Evolutionary conservation across 225 moss, liverwort and hornwort species (phyloP).

Genomic region (Rhytidiadelphus loreus): DNA sequence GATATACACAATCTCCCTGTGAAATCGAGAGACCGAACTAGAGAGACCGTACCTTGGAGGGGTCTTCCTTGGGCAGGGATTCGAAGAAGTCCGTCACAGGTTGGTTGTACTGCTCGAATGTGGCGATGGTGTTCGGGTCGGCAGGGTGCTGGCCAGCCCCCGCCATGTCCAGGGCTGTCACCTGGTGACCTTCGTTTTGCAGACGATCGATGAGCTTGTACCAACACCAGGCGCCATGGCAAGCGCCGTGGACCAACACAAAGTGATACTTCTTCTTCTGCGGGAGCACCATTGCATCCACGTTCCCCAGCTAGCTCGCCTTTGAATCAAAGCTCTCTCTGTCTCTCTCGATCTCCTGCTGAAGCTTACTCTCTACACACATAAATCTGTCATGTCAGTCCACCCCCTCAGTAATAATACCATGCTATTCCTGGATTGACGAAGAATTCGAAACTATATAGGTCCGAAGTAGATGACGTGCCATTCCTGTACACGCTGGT

Average conservation of each 20-base stretch:
- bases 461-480: neutral
- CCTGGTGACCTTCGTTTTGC: neutral
- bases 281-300: neutral
- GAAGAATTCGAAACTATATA: neutral
- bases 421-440: neutral
- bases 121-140: slow-evolving; percentile 3
- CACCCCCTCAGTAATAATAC: neutral
- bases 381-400: too few relatives aligned
- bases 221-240: slow-evolving; percentile 24
- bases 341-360: neutral
- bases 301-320: neutral
- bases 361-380: neutral
- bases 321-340: neutral
- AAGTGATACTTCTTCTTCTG: neutral
- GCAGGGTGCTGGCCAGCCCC: neutral
- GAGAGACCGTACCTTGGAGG: neutral
- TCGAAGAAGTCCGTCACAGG: neutral
- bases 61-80: neutral
- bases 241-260: slow-evolving; percentile 2
- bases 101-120: slow-evolving; percentile 6
- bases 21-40: neutral
- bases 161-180: slow-evolving; percentile 13
- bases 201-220: slow-evolving; percentile 9
- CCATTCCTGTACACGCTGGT: neutral
- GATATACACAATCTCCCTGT: neutral